These are phyloP conservation scores for Citrus mangshanensis DNA, from an alignment of 345 rosid species.

Conservation along the genomic window DNA sequence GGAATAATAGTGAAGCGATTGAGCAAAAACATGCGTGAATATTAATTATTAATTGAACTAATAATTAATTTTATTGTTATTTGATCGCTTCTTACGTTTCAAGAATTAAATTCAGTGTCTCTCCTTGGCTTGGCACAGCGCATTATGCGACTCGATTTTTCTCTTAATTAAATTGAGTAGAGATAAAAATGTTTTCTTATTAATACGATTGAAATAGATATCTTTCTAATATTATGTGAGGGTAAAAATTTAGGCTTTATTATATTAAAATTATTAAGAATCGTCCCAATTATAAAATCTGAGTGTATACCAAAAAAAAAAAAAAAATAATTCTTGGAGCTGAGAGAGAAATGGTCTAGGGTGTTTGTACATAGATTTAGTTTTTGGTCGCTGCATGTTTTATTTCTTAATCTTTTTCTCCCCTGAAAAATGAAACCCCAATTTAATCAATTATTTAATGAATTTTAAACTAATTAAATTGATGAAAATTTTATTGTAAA, in stretches of 20 bases:
- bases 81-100: no score
- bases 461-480: background rate
- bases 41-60: background rate
- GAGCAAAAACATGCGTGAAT: slow-evolving; percentile 4
- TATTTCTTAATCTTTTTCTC: background rate
- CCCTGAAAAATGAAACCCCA: no score
- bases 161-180: no score
- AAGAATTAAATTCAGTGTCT: no score
- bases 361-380: no score
- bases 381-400: background rate
- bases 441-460: background rate
- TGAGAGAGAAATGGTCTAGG: slow-evolving; percentile 7
- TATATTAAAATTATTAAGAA: no score
- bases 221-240: no score
- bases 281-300: background rate
- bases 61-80: background rate
- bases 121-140: no score
- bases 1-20: slow-evolving; percentile 7
- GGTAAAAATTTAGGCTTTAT: no score
- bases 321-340: background rate
- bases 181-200: no score
- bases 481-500: background rate
- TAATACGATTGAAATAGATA: no score
- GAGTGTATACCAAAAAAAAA: background rate
- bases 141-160: no score